phyloP scores from a whole-genome alignment of 495 filamentous ascomycete species.

The Penicillium pulvis region DNA sequence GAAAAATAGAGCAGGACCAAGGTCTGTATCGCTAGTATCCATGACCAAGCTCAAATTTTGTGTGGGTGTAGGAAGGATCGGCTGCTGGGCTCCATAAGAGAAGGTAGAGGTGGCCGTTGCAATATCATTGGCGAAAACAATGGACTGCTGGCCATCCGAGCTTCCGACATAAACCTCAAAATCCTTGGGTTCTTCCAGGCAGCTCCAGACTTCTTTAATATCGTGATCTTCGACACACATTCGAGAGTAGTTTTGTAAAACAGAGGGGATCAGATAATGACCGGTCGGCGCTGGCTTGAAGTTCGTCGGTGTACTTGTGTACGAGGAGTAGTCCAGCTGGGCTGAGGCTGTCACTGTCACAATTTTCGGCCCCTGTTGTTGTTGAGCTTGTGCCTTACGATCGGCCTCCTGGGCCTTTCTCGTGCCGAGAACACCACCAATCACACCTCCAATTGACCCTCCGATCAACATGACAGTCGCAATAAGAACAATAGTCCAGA shows the following conservation, averaged over 20 bases:
- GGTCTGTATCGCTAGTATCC: conserved; percentile 60
- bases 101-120: conserved; percentile 40
- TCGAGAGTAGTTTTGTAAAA: conserved; percentile 57
- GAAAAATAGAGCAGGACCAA: conserved; percentile 79
- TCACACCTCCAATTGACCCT: conserved; percentile 57
- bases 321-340: conserved; percentile 64
- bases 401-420: conserved; percentile 40
- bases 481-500: conserved; percentile 66
- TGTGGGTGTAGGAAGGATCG: conserved; percentile 47
- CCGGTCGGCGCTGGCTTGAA: conserved; percentile 66
- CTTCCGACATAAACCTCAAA: conserved; percentile 42
- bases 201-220: conserved; percentile 72
- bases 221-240: conserved; percentile 65
- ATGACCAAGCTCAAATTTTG: conserved; percentile 61
- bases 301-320: conserved; percentile 58
- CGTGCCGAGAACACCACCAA: conserved; percentile 58
- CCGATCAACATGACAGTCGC: conserved; percentile 56
- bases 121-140: conserved; percentile 28
- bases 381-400: conserved; percentile 12
- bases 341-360: conserved; percentile 56
- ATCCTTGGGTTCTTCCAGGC: conserved; percentile 42
- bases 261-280: conserved; percentile 59
- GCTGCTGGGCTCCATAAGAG: conserved; percentile 75
- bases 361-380: conserved; percentile 36
- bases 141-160: conserved; percentile 23